Conservation (phyloP, 2,329 filamentous ascomycete species). For the Cordyceps tenuipes region DNA sequence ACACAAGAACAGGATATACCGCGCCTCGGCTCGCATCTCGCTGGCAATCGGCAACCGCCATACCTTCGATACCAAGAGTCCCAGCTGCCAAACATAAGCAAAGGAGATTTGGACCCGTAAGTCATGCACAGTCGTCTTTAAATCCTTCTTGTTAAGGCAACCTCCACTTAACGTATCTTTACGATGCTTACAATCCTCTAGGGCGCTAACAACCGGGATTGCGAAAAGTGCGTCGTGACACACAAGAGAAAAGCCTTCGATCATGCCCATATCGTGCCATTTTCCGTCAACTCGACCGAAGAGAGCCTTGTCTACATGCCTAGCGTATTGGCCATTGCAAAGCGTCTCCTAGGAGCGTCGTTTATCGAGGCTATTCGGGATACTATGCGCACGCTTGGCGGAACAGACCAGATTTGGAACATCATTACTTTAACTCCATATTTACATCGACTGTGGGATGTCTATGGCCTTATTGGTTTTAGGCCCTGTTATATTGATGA, state of each 20-base stretch:
- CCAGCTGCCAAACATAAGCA: neutral
- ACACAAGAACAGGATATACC: too few relatives aligned
- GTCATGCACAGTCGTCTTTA: neutral
- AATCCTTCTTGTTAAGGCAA: neutral
- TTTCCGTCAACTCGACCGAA: neutral
- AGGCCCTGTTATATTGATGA: neutral
- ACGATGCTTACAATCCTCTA: neutral
- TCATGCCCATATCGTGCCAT: neutral
- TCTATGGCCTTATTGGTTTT: neutral
- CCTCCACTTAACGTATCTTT: neutral
- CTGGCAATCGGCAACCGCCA: too few relatives aligned
- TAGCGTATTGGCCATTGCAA: neutral
- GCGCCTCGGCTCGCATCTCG: too few relatives aligned
- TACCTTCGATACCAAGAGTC: too few relatives aligned
- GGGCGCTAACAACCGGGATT: neutral
- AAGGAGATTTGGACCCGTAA: neutral
- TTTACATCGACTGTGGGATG: neutral
- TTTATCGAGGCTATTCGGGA: neutral
- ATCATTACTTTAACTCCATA: neutral
- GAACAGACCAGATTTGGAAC: neutral
- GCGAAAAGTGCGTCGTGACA: neutral
- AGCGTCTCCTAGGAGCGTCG: neutral
- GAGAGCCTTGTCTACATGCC: neutral
- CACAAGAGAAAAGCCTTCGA: neutral
- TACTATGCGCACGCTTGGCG: neutral